Evolutionary conservation across 306 rosid species (phyloP), one percentile per base, ranked within the genome.

Genomic region (Coriaria nepalensis): DNA sequence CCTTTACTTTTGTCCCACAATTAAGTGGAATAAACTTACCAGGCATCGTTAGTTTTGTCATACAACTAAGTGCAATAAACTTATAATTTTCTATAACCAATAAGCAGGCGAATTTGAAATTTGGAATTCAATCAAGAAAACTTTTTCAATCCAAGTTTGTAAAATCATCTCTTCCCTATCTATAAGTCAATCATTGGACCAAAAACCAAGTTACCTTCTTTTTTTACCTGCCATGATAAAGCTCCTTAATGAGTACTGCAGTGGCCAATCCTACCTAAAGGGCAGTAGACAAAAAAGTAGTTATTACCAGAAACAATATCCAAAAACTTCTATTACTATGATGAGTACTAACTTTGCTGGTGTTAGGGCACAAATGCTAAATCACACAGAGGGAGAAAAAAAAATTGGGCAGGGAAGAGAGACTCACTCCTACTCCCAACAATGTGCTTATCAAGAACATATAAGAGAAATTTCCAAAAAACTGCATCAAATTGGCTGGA

Each of bases 201-300:
- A 20, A 20, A 20, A 20, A 20, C 29, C 29, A 20, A 20, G 29
- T 20, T 20, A 20, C 3, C 3, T 20, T 20, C 29, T 20, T 20
- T 20, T 20, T 20, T 20, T 79, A 79, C 81, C 74, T 73, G 64
- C 70, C 74, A 42, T 62, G 49, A 64, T 52, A 70, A 48, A 80
- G 53, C 68, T 76, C 76, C 70, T 68, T 73, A 32, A 73, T 73
- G 49, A 67, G 38, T 43, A 52, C 68, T 0, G 81, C 78, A 38
- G 72, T 70, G 34, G 73, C 61, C 70, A 73, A 57, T 60, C 80
- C 78, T 56, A 70, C 76, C 88, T 76, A 53, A 73, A 56, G 65
- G 43, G 47, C 43, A 56, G 32, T 15, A 50, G 11, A 40, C 39
- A 10, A 47, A 48, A 48, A 44, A 37, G 55, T 45, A 43, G 55